These are phyloP conservation scores for Fusarium sp. DNA, from an alignment of 2,329 filamentous ascomycete genomes.

Conservation along the genomic window DNA sequence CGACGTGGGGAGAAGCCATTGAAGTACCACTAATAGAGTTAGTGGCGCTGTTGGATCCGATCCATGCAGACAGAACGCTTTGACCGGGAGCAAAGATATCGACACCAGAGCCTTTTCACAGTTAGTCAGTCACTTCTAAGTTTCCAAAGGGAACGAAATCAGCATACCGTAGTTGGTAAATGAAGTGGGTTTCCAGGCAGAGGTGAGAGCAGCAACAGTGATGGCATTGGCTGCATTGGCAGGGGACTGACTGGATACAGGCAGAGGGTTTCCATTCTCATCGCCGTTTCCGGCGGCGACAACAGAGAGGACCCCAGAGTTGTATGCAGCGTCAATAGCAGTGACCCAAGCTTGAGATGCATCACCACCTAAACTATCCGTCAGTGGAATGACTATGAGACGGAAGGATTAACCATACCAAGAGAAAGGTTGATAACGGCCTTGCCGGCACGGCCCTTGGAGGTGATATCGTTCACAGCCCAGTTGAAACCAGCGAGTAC, in stretches of 20 bases:
- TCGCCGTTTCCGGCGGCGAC: neutral
- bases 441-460: neutral
- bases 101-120: neutral
- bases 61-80: neutral
- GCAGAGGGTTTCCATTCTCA: neutral
- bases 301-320: neutral
- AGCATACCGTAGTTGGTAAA: neutral
- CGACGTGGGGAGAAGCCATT: neutral
- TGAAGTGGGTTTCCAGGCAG: neutral
- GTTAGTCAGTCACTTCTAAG: neutral
- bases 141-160: rapidly evolving
- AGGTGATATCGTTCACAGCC: neutral
- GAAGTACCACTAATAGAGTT: neutral
- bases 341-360: neutral
- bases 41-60: neutral
- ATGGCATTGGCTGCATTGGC: neutral
- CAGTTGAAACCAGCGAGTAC: neutral
- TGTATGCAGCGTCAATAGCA: neutral
- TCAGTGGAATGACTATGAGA: neutral
- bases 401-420: neutral
- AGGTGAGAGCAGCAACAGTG: neutral
- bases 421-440: neutral
- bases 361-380: neutral
- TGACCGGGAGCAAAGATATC: neutral
- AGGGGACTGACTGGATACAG: neutral